phyloP scores from a whole-genome alignment of 108 stramenopile species.

The Nitzschia inconspicua region DNA sequence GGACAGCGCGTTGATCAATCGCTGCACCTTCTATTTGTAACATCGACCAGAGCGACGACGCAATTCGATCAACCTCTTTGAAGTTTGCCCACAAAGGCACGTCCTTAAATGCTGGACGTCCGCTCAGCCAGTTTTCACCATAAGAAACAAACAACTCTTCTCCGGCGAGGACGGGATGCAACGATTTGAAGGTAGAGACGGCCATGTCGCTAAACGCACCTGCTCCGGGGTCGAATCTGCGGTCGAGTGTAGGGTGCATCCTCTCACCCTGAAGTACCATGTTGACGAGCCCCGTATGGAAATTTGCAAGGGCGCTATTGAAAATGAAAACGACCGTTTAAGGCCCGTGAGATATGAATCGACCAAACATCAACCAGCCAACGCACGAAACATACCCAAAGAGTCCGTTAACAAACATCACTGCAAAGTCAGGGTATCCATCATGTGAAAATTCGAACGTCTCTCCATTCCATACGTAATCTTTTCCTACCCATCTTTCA shows the following conservation, averaged over 20 bases:
- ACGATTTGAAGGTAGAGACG: slow-evolving; percentile 5
- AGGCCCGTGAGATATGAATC: no score
- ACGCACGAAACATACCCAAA: no score
- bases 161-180: slow-evolving; percentile 25
- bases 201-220: slow-evolving; percentile 32
- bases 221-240: slow-evolving; percentile 41
- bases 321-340: no score
- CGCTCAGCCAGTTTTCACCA: slow-evolving; percentile 17
- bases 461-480: slow-evolving; percentile 18
- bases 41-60: slow-evolving; percentile 11
- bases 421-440: slow-evolving; percentile 3
- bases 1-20: not conserved
- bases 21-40: not conserved
- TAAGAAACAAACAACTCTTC: slow-evolving; percentile 44
- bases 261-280: not conserved
- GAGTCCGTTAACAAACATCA: not conserved
- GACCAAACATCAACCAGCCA: no score
- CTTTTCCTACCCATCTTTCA: slow-evolving; percentile 6
- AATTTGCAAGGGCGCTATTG: slow-evolving; percentile 58
- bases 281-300: slow-evolving; percentile 48
- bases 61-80: not conserved
- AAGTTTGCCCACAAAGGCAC: slow-evolving; percentile 16
- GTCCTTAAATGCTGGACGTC: slow-evolving; percentile 4
- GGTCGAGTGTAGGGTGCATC: slow-evolving; percentile 31
- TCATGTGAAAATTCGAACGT: no score